Conservation (phyloP, 2,329 filamentous ascomycete genomes). For the Colletotrichum cuscutae region DNA sequence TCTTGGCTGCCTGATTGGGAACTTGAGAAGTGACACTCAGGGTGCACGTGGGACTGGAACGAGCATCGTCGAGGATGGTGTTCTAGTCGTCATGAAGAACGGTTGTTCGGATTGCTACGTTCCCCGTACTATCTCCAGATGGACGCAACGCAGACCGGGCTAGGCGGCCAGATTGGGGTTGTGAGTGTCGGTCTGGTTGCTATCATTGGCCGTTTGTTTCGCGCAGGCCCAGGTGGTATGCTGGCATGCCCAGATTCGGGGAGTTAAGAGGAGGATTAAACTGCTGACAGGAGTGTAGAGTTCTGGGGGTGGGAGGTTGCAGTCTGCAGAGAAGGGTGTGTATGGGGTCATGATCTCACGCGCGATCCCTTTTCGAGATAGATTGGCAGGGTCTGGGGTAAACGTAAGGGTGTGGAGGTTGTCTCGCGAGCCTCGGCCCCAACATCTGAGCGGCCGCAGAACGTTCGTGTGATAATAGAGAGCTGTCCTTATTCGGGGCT, state of each 20-base stretch:
- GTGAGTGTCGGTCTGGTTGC: not conserved
- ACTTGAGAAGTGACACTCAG: slow-evolving; percentile 8
- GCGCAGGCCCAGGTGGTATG: not conserved
- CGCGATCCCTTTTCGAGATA: not conserved
- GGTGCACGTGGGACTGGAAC: not conserved
- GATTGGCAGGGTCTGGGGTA: not conserved
- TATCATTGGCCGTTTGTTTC: not conserved
- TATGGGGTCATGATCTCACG: not conserved
- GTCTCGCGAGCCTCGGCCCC: not conserved
- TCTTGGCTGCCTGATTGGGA: slow-evolving; percentile 7
- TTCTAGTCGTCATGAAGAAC: not conserved
- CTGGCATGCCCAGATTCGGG: not conserved
- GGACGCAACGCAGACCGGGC: slow-evolving; percentile 16
- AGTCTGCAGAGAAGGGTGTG: too few species aligned
- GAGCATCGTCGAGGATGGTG: not conserved
- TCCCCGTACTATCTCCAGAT: not conserved
- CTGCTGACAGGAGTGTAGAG: not conserved
- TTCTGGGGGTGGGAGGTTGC: not conserved
- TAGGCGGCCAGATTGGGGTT: not conserved
- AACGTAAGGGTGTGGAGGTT: not conserved
- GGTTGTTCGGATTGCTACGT: slow-evolving; percentile 10
- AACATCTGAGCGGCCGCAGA: not conserved
- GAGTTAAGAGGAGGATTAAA: not conserved
- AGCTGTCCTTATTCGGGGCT: not conserved
- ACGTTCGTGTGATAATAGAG: not conserved